phyloP scores from a whole-genome alignment of 805 yeast genomes.

The Spathaspora sp. region DNA sequence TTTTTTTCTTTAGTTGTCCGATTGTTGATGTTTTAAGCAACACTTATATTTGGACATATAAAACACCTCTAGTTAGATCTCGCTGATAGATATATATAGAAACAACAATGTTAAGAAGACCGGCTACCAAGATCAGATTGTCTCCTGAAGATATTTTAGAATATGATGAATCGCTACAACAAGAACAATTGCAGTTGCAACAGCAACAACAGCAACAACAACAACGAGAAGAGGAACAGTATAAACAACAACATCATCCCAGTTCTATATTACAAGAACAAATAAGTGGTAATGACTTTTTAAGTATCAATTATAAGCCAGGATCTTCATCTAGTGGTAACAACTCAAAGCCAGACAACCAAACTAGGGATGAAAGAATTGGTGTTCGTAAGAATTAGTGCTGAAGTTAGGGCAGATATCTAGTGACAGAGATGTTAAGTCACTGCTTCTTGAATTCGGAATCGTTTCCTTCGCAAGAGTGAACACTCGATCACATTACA shows the following conservation, averaged over 20 bases:
- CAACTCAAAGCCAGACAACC: background rate
- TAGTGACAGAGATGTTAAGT: no score
- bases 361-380: conserved; percentile 18
- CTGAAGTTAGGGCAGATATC: background rate
- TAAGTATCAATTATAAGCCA: background rate
- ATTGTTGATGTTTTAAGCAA: no score
- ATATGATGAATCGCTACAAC: conserved; percentile 35
- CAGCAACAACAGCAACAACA: conserved; percentile 3
- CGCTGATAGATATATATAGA: background rate
- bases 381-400: conserved; percentile 13
- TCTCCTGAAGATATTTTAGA: conserved; percentile 65
- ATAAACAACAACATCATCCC: conserved; percentile 9
- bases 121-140: conserved; percentile 63
- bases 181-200: conserved; percentile 2
- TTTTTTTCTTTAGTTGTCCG: no score
- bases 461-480: no score
- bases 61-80: background rate
- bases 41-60: background rate
- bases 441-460: no score
- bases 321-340: background rate
- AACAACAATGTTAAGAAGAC: conserved; percentile 59
- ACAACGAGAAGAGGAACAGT: conserved; percentile 8
- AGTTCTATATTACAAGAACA: conserved; percentile 13
- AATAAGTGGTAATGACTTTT: conserved; percentile 9
- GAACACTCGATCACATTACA: no score